These are phyloP conservation scores for Pseudomicrostroma phylloplanum DNA, from an alignment of 1,284 basidiomycete species.

Conservation along the genomic window DNA sequence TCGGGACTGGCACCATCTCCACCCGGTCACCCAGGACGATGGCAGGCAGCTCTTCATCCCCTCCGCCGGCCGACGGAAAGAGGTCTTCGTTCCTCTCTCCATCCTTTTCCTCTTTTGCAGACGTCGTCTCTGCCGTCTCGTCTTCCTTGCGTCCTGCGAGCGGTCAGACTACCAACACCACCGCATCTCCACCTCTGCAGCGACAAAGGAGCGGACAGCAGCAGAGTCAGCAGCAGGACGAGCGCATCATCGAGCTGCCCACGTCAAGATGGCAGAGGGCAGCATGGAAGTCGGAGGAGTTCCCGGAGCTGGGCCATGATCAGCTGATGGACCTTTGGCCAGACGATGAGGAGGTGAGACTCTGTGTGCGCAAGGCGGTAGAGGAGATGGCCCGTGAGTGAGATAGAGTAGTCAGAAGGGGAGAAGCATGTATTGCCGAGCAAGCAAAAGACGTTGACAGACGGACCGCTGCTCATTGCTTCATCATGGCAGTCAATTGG, in stretches of 20 bases:
- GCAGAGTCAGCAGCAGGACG: not conserved
- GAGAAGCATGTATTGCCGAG: too few relatives aligned
- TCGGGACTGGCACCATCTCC: too few relatives aligned
- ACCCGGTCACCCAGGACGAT: too few relatives aligned
- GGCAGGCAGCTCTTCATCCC: too few relatives aligned
- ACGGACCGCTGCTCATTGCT: not conserved
- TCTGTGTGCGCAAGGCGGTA: not conserved
- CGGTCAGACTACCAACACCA: too few relatives aligned
- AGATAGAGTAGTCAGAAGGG: too few relatives aligned
- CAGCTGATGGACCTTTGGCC: slow-evolving; percentile 30
- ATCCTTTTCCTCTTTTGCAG: not conserved
- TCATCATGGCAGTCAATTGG: slow-evolving; percentile 18
- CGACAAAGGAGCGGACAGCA: too few relatives aligned
- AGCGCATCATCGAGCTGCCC: not conserved
- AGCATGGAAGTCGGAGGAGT: not conserved
- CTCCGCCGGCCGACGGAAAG: too few relatives aligned
- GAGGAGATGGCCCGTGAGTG: slow-evolving; percentile 5
- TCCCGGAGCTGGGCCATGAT: slow-evolving; percentile 13
- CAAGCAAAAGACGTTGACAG: too few relatives aligned
- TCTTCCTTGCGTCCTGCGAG: not conserved
- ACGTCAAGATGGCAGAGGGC: slow-evolving; percentile 16
- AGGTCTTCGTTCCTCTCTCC: not conserved
- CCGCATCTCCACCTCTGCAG: too few relatives aligned
- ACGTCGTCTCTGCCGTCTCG: not conserved
- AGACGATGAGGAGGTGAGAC: slow-evolving; percentile 20